phyloP scores from a whole-genome alignment of 225 moss, liverwort and hornwort species.

The Ulota crispa region DNA sequence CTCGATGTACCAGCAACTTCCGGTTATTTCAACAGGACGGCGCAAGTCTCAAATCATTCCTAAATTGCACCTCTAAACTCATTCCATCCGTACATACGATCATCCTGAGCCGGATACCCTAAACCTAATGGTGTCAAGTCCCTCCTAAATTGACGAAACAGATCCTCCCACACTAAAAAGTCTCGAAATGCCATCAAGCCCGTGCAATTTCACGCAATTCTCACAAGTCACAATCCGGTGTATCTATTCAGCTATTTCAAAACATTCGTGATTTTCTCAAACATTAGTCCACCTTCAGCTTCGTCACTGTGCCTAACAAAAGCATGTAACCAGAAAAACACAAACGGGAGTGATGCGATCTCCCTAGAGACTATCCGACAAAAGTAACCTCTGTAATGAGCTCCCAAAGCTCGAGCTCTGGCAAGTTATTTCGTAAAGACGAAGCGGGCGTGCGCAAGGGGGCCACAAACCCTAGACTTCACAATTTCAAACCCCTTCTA shows the following conservation, averaged over 20 bases:
- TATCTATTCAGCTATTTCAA: not conserved
- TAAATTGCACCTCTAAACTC: not conserved
- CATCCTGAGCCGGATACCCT: constrained; percentile 13
- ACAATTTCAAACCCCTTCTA: not conserved
- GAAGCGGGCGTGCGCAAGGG: not conserved
- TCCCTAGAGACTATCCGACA: not conserved
- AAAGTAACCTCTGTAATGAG: not conserved
- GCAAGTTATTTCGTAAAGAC: not conserved
- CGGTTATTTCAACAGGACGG: not conserved
- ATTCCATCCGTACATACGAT: not conserved
- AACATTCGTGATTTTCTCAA: not conserved
- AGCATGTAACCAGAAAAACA: not conserved
- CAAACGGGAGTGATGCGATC: not conserved
- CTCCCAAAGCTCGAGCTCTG: not conserved
- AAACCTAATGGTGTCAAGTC: constrained; percentile 13
- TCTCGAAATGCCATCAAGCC: not conserved
- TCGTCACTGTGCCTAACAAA: not conserved
- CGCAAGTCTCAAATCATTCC: constrained; percentile 2
- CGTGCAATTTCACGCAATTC: not conserved
- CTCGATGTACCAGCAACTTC: not conserved
- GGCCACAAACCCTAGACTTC: constrained; percentile 1
- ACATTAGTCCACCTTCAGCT: not conserved
- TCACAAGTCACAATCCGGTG: not conserved
- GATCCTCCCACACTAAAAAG: not conserved
- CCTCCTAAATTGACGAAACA: not conserved